A percentile compares a stretch with the other conserved stretches of the same genome.
phyloP scores from a whole-genome alignment of 768 basidiomycete species.

The Chalciporus chontae region DNA sequence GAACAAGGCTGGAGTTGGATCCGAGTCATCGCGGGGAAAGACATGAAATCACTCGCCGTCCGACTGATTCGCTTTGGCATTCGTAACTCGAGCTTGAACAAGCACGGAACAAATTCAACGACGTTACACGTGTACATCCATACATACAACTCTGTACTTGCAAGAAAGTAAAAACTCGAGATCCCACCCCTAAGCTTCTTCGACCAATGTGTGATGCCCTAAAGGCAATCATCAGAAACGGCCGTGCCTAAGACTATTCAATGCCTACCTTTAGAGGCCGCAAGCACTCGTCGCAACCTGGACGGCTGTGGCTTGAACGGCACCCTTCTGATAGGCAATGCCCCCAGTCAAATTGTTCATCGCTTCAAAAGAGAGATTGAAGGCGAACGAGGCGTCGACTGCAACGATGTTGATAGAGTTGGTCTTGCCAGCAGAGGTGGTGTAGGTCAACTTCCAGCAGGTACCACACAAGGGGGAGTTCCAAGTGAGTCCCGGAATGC shows the following conservation, averaged over 20 bases:
- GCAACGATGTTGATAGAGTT: slow-evolving; percentile 46
- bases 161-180: not conserved
- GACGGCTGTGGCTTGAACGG: slow-evolving; percentile 40
- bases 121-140: too few species aligned
- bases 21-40: too few species aligned
- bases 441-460: slow-evolving; percentile 57
- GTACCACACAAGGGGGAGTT: slow-evolving; percentile 54
- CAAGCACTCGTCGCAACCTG: slow-evolving; percentile 46
- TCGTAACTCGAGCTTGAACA: too few species aligned
- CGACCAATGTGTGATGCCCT: not conserved
- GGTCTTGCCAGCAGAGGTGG: slow-evolving; percentile 26
- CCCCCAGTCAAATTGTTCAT: slow-evolving; percentile 35
- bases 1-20: too few species aligned
- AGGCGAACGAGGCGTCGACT: slow-evolving; percentile 46
- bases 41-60: too few species aligned
- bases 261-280: slow-evolving; percentile 36
- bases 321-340: slow-evolving; percentile 43
- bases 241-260: not conserved
- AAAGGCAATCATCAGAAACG: not conserved
- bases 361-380: slow-evolving; percentile 36
- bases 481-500: slow-evolving; percentile 27
- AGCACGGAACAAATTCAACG: too few species aligned
- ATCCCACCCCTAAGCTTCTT: not conserved
- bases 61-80: too few species aligned
- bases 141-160: not conserved